Conservation (phyloP, 345 rosid genomes). For the Microthlaspi erraticum region DNA sequence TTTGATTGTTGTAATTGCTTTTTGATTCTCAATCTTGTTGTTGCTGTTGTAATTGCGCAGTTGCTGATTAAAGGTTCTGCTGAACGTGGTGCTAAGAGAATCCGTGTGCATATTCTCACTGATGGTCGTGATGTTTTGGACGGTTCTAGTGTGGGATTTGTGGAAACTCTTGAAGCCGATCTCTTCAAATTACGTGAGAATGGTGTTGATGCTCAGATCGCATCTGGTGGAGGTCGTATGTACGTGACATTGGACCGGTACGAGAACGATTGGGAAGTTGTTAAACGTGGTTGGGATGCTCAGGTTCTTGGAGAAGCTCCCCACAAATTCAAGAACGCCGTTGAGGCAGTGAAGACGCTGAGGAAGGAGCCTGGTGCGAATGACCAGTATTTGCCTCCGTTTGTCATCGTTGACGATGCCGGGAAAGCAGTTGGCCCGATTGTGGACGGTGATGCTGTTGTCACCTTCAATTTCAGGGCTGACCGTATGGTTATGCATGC, state of each 20-base stretch:
- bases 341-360: slow-evolving; percentile 87
- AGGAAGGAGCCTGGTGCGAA: slow-evolving; percentile 71
- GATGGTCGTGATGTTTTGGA: slow-evolving; percentile 99
- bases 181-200: slow-evolving; percentile 63
- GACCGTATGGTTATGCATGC: slow-evolving; percentile 98
- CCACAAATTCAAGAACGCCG: slow-evolving; percentile 72
- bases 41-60: slow-evolving; percentile 46
- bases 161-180: slow-evolving; percentile 80
- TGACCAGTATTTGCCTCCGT: slow-evolving; percentile 92
- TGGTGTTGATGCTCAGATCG: slow-evolving; percentile 87
- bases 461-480: slow-evolving; percentile 90
- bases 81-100: slow-evolving; percentile 88
- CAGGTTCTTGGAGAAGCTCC: slow-evolving; percentile 99
- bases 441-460: slow-evolving; percentile 95
- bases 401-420: slow-evolving; percentile 80
- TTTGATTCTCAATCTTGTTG: background rate
- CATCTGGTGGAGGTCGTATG: slow-evolving; percentile 99
- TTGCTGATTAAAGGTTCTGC: slow-evolving; percentile 81
- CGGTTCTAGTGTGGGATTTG: slow-evolving; percentile 87
- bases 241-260: slow-evolving; percentile 95
- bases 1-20: background rate
- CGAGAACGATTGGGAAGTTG: slow-evolving; percentile 97
- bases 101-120: slow-evolving; percentile 87
- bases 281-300: slow-evolving; percentile 99
- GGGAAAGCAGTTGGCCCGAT: slow-evolving; percentile 88